Conservation (phyloP, 2,329 filamentous ascomycete species). For the Polytolypa hystricis region DNA sequence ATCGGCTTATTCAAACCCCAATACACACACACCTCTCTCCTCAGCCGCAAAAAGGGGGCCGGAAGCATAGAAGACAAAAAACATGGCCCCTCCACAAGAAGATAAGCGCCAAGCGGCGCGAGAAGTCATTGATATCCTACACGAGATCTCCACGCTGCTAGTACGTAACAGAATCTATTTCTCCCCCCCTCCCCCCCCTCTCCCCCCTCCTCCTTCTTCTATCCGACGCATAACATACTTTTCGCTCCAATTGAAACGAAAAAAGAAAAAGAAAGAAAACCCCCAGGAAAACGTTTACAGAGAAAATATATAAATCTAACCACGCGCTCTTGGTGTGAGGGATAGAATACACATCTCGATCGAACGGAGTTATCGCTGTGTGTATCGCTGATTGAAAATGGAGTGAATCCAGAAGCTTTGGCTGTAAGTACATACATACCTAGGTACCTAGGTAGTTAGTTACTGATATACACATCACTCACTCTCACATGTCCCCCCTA, state of each 20-base stretch:
- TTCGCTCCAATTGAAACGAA: neutral
- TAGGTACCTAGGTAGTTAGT: too few relatives aligned
- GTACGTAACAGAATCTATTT: constrained; percentile 20
- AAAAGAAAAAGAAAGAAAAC: neutral
- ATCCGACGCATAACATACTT: neutral
- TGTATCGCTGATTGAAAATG: constrained; percentile 93
- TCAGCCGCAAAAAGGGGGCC: too few relatives aligned
- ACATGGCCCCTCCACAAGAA: constrained; percentile 34
- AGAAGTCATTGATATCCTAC: constrained; percentile 41
- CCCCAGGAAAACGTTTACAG: neutral
- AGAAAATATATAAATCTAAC: neutral
- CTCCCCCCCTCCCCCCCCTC: neutral
- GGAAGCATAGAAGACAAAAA: too few relatives aligned
- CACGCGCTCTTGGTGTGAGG: too few relatives aligned
- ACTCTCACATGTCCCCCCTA: too few relatives aligned
- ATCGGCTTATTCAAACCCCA: too few relatives aligned
- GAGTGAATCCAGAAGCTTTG: constrained; percentile 88
- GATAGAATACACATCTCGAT: constrained; percentile 84
- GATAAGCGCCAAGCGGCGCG: constrained; percentile 40
- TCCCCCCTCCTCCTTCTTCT: neutral
- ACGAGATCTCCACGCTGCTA: constrained; percentile 39
- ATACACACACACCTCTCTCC: too few relatives aligned
- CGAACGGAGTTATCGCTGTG: constrained; percentile 85
- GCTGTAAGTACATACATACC: constrained; percentile 54
- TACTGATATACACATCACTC: too few relatives aligned